A percentile compares a stretch with the other conserved stretches of the same genome.
These are phyloP conservation scores for Neophaeococcomyces aloes DNA, from an alignment of 2,329 filamentous ascomycete species.

Conservation along the genomic window DNA sequence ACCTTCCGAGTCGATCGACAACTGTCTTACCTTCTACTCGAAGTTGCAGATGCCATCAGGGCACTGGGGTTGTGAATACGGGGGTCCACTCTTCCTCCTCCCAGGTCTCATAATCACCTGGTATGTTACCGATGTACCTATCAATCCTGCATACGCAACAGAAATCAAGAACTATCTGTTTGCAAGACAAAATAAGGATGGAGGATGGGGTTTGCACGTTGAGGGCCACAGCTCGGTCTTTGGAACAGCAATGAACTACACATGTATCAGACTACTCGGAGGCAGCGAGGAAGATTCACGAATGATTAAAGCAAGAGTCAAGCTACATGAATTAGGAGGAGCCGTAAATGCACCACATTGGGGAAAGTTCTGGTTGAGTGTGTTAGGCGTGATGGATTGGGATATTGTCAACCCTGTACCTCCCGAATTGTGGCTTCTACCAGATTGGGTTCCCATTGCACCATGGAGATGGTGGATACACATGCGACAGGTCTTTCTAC, in stretches of 20 bases:
- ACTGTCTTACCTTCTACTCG: slow-evolving; percentile 80
- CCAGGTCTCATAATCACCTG: slow-evolving; percentile 76
- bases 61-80: slow-evolving; percentile 96
- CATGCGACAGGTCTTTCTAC: slow-evolving; percentile 89
- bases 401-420: slow-evolving; percentile 90
- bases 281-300: slow-evolving; percentile 71
- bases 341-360: slow-evolving; percentile 79
- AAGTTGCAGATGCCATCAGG: slow-evolving; percentile 78
- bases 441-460: slow-evolving; percentile 79
- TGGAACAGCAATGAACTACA: slow-evolving; percentile 83
- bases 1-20: slow-evolving; percentile 66
- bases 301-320: slow-evolving; percentile 74
- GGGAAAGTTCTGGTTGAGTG: slow-evolving; percentile 90
- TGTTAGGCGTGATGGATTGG: slow-evolving; percentile 76
- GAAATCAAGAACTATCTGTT: slow-evolving; percentile 92
- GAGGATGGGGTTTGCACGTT: slow-evolving; percentile 95
- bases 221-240: slow-evolving; percentile 89
- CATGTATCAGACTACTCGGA: slow-evolving; percentile 66
- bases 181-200: slow-evolving; percentile 73
- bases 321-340: slow-evolving; percentile 75
- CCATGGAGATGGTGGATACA: slow-evolving; percentile 98
- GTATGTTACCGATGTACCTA: slow-evolving; percentile 80
- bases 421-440: slow-evolving; percentile 84
- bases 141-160: slow-evolving; percentile 65
- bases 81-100: slow-evolving; percentile 90